Conservation (phyloP, 2,329 filamentous ascomycete genomes). For the Talaromyces sp. region DNA sequence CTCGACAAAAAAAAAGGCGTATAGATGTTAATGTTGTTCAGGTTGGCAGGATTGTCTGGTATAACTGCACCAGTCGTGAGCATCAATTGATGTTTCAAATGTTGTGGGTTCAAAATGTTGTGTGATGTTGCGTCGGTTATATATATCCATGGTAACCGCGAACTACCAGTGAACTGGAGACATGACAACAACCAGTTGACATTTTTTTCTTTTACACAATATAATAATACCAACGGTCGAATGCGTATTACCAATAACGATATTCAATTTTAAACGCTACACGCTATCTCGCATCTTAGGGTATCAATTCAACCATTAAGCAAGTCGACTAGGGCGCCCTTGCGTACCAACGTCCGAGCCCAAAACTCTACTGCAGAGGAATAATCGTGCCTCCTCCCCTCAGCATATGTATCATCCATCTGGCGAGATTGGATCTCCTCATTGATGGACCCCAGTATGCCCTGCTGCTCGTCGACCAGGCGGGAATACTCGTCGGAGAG, state of each 20-base stretch:
- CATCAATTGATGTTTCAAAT: too few relatives aligned
- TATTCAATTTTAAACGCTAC: too few relatives aligned
- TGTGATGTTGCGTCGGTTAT: too few relatives aligned
- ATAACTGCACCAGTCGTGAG: too few relatives aligned
- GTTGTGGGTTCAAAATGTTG: too few relatives aligned
- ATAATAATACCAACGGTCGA: too few relatives aligned
- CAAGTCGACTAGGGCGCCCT: constrained; percentile 51
- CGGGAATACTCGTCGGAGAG: constrained; percentile 27
- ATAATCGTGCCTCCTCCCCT: constrained; percentile 56
- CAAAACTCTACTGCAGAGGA: constrained; percentile 65
- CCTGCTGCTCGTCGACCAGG: constrained; percentile 27
- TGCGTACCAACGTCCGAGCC: constrained; percentile 64
- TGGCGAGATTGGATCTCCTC: constrained; percentile 36
- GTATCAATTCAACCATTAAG: constrained; percentile 2
- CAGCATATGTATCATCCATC: constrained; percentile 38
- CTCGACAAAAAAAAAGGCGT: background rate
- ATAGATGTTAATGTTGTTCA: background rate
- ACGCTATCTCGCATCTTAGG: background rate
- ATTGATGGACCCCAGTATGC: constrained; percentile 31
- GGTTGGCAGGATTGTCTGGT: too few relatives aligned
- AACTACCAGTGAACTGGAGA: too few relatives aligned
- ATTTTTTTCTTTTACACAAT: too few relatives aligned
- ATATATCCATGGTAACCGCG: too few relatives aligned
- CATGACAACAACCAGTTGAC: too few relatives aligned
- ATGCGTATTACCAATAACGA: too few relatives aligned